A percentile compares a stretch with the other conserved stretches of the same genome.
Evolutionary conservation across 192 early-diverging fungal genomes (phyloP).

Genomic region (Umbelopsis ramanniana): DNA sequence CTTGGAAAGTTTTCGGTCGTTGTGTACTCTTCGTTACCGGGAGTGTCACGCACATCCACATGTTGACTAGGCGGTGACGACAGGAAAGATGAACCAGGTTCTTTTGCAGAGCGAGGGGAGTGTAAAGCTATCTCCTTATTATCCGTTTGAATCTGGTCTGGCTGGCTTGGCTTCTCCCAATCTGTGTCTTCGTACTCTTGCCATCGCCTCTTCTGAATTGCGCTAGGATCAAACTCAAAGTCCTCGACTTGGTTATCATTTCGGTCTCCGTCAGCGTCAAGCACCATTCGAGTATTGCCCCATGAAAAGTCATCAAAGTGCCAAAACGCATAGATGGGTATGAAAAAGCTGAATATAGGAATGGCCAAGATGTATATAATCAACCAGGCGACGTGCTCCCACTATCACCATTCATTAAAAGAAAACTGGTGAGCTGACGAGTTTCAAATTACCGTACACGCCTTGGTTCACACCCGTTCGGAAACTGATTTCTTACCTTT

Average conservation of each 20-base stretch:
- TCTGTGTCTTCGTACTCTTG: constrained; percentile 64
- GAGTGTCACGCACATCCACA: background rate
- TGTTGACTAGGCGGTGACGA: no score
- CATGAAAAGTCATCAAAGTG: constrained; percentile 99
- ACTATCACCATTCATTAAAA: background rate
- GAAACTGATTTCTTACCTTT: constrained; percentile 44
- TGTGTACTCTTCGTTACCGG: background rate
- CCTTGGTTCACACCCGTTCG: background rate
- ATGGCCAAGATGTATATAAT: background rate
- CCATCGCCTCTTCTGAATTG: constrained; percentile 70
- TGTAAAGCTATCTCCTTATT: no score
- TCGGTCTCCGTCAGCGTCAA: constrained; percentile 23
- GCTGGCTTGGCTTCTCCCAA: constrained; percentile 33
- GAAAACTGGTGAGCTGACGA: background rate
- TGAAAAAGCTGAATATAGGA: background rate
- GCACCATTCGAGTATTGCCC: constrained; percentile 93
- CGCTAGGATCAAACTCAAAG: constrained; percentile 66
- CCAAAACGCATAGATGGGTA: constrained; percentile 87
- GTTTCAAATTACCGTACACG: background rate
- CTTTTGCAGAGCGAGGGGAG: no score
- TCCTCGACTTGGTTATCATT: constrained; percentile 43
- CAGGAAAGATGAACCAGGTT: no score
- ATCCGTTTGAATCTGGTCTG: background rate
- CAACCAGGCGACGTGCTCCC: constrained; percentile 4
- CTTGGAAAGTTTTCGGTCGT: background rate